phyloP scores from a whole-genome alignment of 345 rosid species.

The Orychophragmus violaceus region DNA sequence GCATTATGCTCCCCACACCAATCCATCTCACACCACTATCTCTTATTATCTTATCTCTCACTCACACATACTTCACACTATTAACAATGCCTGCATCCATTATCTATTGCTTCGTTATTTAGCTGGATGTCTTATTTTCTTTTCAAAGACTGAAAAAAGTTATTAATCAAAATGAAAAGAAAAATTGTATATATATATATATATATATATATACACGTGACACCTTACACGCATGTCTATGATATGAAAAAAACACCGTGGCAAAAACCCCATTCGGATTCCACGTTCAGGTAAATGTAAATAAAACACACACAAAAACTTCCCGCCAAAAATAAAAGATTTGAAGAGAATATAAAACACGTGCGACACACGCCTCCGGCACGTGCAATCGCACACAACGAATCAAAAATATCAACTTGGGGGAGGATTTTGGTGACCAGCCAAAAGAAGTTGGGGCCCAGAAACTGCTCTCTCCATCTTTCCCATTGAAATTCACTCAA shows the following conservation, averaged over 20 bases:
- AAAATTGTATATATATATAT: not conserved
- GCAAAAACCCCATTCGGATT: slow-evolving; percentile 3
- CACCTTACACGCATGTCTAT: slow-evolving; percentile 25
- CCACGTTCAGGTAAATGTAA: slow-evolving; percentile 15
- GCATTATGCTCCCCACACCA: slow-evolving; percentile 23
- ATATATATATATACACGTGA: slow-evolving; percentile 15
- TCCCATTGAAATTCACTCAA: slow-evolving; percentile 7
- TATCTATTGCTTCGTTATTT: not conserved
- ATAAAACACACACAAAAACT: slow-evolving; percentile 15
- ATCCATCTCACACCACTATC: slow-evolving; percentile 6
- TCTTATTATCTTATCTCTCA: not conserved
- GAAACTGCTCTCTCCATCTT: slow-evolving; percentile 1
- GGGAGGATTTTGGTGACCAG: not conserved
- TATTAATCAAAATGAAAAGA: not conserved
- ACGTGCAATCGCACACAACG: slow-evolving; percentile 23
- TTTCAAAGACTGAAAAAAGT: not conserved
- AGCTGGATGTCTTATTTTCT: not conserved
- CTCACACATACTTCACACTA: not conserved
- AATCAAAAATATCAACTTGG: slow-evolving; percentile 9
- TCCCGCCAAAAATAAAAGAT: slow-evolving; percentile 32
- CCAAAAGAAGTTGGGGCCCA: slow-evolving; percentile 1
- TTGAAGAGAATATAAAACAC: slow-evolving; percentile 29
- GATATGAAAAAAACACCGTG: slow-evolving; percentile 1
- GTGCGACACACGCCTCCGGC: slow-evolving; percentile 31
- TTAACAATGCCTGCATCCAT: not conserved